Evolutionary conservation across 352 stramenopile species (phyloP), one percentile per base, ranked within the genome.

Genomic region (Lagenidium giganteum): DNA sequence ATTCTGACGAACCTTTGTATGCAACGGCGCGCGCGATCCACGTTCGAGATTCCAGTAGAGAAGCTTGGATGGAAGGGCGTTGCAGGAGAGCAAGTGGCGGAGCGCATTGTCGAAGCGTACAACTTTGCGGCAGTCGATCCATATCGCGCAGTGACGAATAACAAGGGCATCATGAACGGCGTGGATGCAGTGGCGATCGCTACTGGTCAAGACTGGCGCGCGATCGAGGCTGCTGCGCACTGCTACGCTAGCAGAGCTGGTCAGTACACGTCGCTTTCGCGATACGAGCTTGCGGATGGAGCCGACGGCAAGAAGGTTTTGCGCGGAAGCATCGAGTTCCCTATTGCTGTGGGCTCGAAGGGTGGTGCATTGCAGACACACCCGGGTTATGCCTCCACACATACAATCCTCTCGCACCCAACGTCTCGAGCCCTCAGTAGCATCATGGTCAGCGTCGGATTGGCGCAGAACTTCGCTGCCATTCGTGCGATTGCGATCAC

Each of bases 91-190:
- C 69, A 79, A 13, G 76, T 95, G n/a, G 80, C 77, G 1, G 50
- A 57, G 42, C 73, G 76, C 32, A 89, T 95, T 40, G 49, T 95
- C 6, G 80, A 93, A 35, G 83, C 83, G 5, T 91, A 84, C 69
- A 85, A 87, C 50, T 95, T 95, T 58, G 83, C 83, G 5, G 72
- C 69, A 17, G 52, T 88, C 17, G 83, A 95, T 29, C 83, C 83
- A 31, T 95, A 80, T 51, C 74, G 83, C 24, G 83, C 83, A 5
- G 79, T 91, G 46, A 94, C 82, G 25, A 82, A 95, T 61, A 95
- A 95, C 70, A 95, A 95, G 65, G 83, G 83, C 26, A 88, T 95
- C 43, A 91, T 95, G 75, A 95, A 95, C 47, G 83, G 80, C 29
- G 66, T 95, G 13, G 81, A 92, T 48, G 70, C 83, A 12, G 80